These are phyloP conservation scores for Dalbergia cultrata DNA, from an alignment of 306 rosid species.

Conservation along the genomic window DNA sequence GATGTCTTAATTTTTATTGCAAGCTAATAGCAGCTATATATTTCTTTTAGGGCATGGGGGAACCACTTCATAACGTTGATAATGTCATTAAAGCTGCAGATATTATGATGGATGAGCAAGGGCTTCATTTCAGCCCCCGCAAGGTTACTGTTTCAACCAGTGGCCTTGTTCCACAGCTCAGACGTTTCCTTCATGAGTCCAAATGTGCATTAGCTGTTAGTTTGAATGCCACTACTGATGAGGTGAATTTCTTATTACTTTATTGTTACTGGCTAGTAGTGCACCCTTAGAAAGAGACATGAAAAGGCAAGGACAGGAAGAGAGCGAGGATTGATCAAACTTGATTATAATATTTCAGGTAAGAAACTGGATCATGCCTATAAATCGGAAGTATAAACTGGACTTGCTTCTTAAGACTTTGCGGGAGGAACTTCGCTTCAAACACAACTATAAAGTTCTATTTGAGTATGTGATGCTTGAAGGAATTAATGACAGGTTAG, in stretches of 20 bases:
- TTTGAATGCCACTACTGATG: conserved; percentile 94
- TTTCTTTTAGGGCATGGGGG: conserved; percentile 91
- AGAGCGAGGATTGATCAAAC: conserved; percentile 35
- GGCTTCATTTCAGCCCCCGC: conserved; percentile 96
- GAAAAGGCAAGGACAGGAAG: conserved; percentile 13
- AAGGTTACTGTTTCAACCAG: conserved; percentile 96
- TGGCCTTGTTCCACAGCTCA: conserved; percentile 94
- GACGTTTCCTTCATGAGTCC: conserved; percentile 78
- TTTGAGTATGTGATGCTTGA: conserved; percentile 96
- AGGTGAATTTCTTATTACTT: conserved; percentile 60
- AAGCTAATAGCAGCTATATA: conserved; percentile 40
- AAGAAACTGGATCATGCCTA: conserved; percentile 98
- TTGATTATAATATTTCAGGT: conserved; percentile 63
- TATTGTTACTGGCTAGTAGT: conserved; percentile 29
- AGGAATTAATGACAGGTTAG: conserved; percentile 86
- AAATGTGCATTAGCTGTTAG: conserved; percentile 94
- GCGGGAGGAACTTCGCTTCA: conserved; percentile 72
- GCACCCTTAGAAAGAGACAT: conserved; percentile 26
- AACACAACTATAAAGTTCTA: conserved; percentile 79
- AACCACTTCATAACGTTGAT: conserved; percentile 92
- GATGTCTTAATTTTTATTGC: conserved; percentile 16
- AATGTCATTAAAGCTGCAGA: conserved; percentile 92
- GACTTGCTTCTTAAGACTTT: conserved; percentile 81
- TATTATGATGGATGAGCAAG: conserved; percentile 92
- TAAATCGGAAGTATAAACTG: conserved; percentile 85